Evolutionary conservation across 371 early-diverging fungal genomes (phyloP).

Genomic region (Saksenaea oblongispora): DNA sequence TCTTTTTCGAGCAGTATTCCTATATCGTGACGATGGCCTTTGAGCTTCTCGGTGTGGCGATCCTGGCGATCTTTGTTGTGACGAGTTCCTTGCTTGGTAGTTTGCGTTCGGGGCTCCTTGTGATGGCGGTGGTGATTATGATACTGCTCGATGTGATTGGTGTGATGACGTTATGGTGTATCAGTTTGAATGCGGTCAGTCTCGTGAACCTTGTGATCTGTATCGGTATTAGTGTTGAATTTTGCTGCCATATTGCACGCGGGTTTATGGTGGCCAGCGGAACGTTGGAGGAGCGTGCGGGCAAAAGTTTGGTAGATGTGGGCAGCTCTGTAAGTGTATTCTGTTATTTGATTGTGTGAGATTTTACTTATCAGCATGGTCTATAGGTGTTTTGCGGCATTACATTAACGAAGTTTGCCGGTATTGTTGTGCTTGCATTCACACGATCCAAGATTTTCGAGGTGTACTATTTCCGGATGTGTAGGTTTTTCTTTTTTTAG

Average conservation of each 20-base stretch:
- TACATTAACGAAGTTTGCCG: constrained; percentile 75
- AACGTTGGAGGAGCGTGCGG: constrained; percentile 43
- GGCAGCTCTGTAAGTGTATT: constrained; percentile 64
- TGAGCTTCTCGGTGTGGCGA: constrained; percentile 55
- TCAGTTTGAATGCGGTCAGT: constrained; percentile 73
- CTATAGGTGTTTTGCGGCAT: constrained; percentile 73
- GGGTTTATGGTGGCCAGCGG: constrained; percentile 61
- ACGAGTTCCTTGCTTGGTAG: constrained; percentile 61
- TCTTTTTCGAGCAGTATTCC: constrained; percentile 80
- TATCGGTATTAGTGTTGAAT: constrained; percentile 79
- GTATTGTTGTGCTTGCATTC: constrained; percentile 73
- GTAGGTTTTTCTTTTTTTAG: constrained; percentile 28
- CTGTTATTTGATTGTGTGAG: neutral
- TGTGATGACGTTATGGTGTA: constrained; percentile 67
- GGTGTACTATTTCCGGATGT: constrained; percentile 81
- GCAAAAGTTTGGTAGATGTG: constrained; percentile 61
- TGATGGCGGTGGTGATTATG: constrained; percentile 64
- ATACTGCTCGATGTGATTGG: constrained; percentile 67
- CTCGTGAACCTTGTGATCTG: constrained; percentile 78
- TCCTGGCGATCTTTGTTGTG: constrained; percentile 62
- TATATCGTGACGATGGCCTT: constrained; percentile 61
- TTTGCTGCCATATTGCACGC: constrained; percentile 73
- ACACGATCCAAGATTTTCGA: constrained; percentile 77
- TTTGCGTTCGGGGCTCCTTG: constrained; percentile 57
- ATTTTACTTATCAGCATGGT: neutral